Conservation (phyloP, 2,329 filamentous ascomycete genomes). For the Colletotrichum sp. region DNA sequence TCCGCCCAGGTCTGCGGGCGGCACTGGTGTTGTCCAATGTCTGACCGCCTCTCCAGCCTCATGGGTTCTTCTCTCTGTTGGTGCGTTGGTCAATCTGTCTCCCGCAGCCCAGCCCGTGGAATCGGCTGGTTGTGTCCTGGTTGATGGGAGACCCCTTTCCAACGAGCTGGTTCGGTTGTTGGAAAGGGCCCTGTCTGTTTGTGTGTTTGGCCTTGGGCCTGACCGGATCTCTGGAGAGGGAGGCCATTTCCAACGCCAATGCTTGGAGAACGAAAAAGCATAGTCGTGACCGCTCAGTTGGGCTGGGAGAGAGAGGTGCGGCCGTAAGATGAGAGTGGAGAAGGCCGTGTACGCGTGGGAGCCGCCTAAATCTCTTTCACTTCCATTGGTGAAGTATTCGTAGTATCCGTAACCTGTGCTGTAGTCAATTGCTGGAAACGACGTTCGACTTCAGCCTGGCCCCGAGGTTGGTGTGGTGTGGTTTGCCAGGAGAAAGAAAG, state of each 20-base stretch:
- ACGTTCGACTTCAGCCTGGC: too few relatives aligned
- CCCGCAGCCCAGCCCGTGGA: neutral
- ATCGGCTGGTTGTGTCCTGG: neutral
- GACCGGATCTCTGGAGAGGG: neutral
- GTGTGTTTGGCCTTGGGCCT: neutral
- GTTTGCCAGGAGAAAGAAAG: too few relatives aligned
- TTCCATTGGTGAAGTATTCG: neutral
- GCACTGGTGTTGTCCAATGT: neutral
- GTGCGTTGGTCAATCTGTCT: neutral
- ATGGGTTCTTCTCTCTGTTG: neutral
- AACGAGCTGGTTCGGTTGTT: slow-evolving; percentile 1
- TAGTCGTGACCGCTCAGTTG: neutral
- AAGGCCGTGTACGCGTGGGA: neutral
- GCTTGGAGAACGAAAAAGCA: slow-evolving; percentile 16
- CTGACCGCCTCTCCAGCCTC: neutral
- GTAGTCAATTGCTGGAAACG: too few relatives aligned
- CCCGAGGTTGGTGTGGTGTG: too few relatives aligned
- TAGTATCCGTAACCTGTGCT: neutral
- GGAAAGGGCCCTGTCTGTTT: neutral
- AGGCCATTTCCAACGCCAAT: neutral
- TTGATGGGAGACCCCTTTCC: neutral
- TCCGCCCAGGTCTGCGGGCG: neutral
- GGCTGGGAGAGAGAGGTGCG: slow-evolving; percentile 3
- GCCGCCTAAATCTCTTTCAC: neutral
- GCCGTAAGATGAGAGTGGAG: slow-evolving; percentile 12